These are phyloP conservation scores for Collybia nuda DNA, from an alignment of 768 basidiomycete species.

Conservation along the genomic window DNA sequence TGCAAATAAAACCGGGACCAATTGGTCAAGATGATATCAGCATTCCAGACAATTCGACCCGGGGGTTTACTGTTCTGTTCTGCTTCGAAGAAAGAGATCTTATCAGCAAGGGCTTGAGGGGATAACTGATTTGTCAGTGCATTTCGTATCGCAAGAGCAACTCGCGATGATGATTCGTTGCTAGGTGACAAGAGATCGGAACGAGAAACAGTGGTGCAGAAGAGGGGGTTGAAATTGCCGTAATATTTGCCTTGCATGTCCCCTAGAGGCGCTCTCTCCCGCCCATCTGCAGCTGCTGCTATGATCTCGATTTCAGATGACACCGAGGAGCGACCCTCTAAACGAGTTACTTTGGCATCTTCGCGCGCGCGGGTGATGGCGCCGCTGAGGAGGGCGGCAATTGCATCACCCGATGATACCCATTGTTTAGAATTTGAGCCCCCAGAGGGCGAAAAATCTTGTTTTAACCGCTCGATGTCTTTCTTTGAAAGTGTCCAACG, in stretches of 20 bases:
- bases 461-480: background rate
- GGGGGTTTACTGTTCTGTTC: background rate
- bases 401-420: background rate
- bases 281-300: background rate
- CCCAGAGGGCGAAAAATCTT: background rate
- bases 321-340: background rate
- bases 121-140: too few relatives aligned
- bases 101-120: background rate
- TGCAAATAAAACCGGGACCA: background rate
- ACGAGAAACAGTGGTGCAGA: background rate
- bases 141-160: too few relatives aligned
- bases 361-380: background rate
- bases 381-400: background rate
- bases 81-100: constrained; percentile 1
- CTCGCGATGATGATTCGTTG: too few relatives aligned
- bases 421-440: background rate
- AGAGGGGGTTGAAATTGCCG: background rate
- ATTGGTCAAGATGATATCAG: background rate
- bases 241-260: background rate
- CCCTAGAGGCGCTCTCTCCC: background rate
- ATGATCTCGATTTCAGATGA: background rate
- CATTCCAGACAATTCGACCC: background rate
- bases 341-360: too few relatives aligned
- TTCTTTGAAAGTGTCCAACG: background rate
- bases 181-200: background rate